Conservation (phyloP, 73 alveolate genomes). For the Tetrahymena thermophila region DNA sequence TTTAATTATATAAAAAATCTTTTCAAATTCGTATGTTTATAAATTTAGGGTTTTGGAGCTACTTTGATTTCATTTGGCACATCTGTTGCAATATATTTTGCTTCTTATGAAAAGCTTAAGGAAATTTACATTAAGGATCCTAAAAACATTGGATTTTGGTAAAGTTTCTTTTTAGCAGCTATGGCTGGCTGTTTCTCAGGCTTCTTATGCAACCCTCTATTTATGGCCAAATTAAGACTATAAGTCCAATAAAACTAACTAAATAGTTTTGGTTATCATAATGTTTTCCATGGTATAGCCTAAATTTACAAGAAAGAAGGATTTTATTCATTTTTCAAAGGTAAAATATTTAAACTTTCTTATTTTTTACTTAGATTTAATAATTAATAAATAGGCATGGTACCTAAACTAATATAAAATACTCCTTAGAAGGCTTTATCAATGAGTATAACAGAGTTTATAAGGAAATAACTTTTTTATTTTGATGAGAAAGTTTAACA, state of each 20-base stretch:
- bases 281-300: neutral
- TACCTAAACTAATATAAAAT: neutral
- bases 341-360: neutral
- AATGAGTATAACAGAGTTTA: neutral
- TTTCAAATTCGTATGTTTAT: neutral
- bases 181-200: neutral
- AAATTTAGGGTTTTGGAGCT: neutral
- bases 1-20: neutral
- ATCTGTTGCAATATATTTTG: neutral
- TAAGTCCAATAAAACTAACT: neutral
- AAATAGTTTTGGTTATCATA: neutral
- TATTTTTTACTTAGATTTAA: neutral
- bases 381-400: neutral
- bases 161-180: neutral
- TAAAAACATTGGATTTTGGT: neutral
- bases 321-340: neutral
- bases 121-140: neutral
- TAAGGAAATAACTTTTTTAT: neutral
- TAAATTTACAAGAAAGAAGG: neutral
- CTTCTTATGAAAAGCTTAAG: neutral
- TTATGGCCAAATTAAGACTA: neutral
- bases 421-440: neutral
- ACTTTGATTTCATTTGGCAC: neutral
- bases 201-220: neutral
- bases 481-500: neutral